Conservation (phyloP, 768 basidiomycete genomes). For the Serendipita sp. region DNA sequence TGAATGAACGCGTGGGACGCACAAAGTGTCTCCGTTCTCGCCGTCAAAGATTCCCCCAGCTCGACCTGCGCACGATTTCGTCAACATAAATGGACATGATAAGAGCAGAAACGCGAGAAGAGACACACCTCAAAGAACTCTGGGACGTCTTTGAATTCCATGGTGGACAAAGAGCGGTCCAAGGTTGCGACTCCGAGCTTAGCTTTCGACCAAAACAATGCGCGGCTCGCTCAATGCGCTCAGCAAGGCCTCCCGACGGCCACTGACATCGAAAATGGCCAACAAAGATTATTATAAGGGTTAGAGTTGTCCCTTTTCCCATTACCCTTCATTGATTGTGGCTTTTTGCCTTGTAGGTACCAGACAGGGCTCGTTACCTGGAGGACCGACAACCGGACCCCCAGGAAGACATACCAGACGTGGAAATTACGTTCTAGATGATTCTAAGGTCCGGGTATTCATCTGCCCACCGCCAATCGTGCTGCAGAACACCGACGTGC, state of each 20-base stretch:
- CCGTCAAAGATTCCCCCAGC: conserved; percentile 74
- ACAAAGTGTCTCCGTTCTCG: conserved; percentile 88
- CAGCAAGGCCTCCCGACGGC: conserved; percentile 71
- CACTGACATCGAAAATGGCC: conserved; percentile 71
- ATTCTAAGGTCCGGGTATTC: background rate
- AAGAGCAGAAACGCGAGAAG: background rate
- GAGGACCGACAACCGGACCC: conserved; percentile 3
- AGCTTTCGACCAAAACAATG: conserved; percentile 28
- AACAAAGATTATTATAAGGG: conserved; percentile 99
- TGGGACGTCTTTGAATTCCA: conserved; percentile 55
- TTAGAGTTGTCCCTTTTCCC: conserved; percentile 17
- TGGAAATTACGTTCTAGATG: conserved; percentile 2
- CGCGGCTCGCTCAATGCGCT: conserved; percentile 49
- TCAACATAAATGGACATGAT: background rate
- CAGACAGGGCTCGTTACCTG: background rate
- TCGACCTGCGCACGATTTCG: conserved; percentile 42
- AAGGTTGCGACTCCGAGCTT: conserved; percentile 16
- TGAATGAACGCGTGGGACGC: conserved; percentile 47
- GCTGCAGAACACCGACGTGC: background rate
- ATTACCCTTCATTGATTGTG: background rate
- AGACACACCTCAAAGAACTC: conserved; percentile 82
- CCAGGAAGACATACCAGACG: background rate
- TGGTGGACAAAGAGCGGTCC: background rate
- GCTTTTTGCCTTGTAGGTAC: background rate
- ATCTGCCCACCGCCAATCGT: conserved; percentile 2